Conservation (phyloP, 768 basidiomycete genomes). For the Gyrodon lividus region DNA sequence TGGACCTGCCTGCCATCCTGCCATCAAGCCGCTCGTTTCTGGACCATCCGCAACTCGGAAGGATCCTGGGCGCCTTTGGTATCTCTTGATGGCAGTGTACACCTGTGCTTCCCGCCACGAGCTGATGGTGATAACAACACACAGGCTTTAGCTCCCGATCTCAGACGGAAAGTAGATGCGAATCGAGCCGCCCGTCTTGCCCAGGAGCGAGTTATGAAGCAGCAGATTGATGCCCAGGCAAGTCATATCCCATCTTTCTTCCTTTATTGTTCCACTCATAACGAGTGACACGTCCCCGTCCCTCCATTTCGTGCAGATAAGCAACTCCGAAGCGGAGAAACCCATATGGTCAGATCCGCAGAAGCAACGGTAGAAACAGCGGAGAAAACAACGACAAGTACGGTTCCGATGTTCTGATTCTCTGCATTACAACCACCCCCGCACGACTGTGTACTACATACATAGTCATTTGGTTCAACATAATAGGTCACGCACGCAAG, state of each 20-base stretch:
- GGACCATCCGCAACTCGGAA: background rate
- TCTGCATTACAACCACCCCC: background rate
- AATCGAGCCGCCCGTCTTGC: slow-evolving; percentile 50
- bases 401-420: background rate
- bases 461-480: background rate
- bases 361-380: slow-evolving; percentile 10
- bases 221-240: slow-evolving; percentile 54
- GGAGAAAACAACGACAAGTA: background rate
- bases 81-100: background rate
- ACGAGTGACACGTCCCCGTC: slow-evolving; percentile 3
- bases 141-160: slow-evolving; percentile 64
- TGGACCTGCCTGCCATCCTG: background rate
- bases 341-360: slow-evolving; percentile 34
- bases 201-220: slow-evolving; percentile 53
- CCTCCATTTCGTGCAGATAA: slow-evolving; percentile 12
- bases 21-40: background rate
- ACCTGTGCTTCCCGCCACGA: background rate
- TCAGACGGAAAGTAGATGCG: slow-evolving; percentile 62
- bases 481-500: background rate
- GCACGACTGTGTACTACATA: background rate
- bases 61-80: background rate
- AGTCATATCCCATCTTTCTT: slow-evolving; percentile 20
- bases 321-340: slow-evolving; percentile 29
- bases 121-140: slow-evolving; percentile 2
- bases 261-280: background rate